phyloP scores from a whole-genome alignment of 2,329 filamentous ascomycete species.

The Ascochyta rabiei region DNA sequence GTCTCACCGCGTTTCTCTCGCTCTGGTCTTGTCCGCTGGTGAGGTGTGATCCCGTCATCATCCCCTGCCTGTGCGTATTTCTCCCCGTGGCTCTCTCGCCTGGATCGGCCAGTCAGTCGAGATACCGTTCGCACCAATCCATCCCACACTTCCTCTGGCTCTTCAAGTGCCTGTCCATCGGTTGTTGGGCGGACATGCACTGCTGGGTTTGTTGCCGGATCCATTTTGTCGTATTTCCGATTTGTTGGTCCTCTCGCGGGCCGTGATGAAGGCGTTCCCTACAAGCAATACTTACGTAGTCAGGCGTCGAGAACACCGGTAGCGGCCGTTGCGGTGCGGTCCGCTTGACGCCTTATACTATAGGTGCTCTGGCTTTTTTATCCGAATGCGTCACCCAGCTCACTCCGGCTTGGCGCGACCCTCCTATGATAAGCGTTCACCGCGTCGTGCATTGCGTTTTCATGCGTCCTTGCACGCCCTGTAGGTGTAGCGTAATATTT shows the following conservation, averaged over 20 bases:
- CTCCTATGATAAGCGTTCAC: background rate
- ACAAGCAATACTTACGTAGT: background rate
- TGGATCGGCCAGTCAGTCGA: slow-evolving; percentile 29
- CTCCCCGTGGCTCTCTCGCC: slow-evolving; percentile 17
- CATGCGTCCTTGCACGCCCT: background rate
- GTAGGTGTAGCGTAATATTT: background rate
- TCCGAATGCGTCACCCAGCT: slow-evolving; percentile 6
- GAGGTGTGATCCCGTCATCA: slow-evolving; percentile 18
- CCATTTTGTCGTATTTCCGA: slow-evolving; percentile 25
- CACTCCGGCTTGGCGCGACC: slow-evolving; percentile 12
- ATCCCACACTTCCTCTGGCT: slow-evolving; percentile 29
- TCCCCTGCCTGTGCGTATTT: background rate
- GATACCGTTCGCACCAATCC: slow-evolving; percentile 26
- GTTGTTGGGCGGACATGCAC: slow-evolving; percentile 32
- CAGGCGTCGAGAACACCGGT: background rate
- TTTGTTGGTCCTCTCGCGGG: background rate
- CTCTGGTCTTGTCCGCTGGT: background rate
- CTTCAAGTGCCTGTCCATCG: slow-evolving; percentile 8
- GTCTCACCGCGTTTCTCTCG: slow-evolving; percentile 15
- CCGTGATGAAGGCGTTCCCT: background rate
- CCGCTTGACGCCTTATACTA: background rate
- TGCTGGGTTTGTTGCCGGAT: slow-evolving; percentile 34
- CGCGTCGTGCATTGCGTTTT: slow-evolving; percentile 1
- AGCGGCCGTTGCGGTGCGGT: background rate
- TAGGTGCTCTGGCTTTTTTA: background rate